These are phyloP conservation scores for Candida freyschussii DNA, from an alignment of 1,139 yeast species.

Conservation along the genomic window DNA sequence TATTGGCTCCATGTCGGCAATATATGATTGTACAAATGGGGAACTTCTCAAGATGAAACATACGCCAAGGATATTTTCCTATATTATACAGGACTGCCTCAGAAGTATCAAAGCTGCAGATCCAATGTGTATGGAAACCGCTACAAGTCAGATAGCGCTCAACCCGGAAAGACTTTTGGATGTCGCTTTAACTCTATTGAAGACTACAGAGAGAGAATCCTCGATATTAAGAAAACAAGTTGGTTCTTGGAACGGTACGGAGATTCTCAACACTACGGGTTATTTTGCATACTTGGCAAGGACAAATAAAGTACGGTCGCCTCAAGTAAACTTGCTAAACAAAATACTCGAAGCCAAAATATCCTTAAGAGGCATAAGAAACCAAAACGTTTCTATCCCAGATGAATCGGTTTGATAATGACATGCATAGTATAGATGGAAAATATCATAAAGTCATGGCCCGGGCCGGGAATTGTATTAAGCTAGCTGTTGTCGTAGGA, in stretches of 20 bases:
- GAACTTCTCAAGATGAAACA: conserved; percentile 43
- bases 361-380: conserved; percentile 5
- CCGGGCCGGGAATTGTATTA: not conserved
- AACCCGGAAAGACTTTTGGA: conserved; percentile 39
- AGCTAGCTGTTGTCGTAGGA: conserved; percentile 2
- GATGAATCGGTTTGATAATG: not conserved
- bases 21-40: conserved; percentile 65
- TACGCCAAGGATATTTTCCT: conserved; percentile 32
- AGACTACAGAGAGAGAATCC: conserved; percentile 44
- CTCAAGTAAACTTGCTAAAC: conserved; percentile 12
- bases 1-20: conserved; percentile 68
- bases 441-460: too few relatives aligned
- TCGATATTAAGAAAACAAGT: conserved; percentile 70
- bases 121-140: conserved; percentile 30
- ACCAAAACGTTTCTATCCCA: conserved; percentile 1
- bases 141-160: conserved; percentile 37
- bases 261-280: conserved; percentile 66
- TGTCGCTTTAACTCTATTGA: conserved; percentile 30
- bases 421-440: not conserved
- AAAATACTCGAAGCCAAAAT: conserved; percentile 13
- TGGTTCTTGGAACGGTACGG: conserved; percentile 47
- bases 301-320: conserved; percentile 25
- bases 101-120: conserved; percentile 38
- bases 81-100: conserved; percentile 45
- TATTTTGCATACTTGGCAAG: conserved; percentile 49